Conservation (phyloP, 805 yeast species). For the Teunomyces stri region DNA sequence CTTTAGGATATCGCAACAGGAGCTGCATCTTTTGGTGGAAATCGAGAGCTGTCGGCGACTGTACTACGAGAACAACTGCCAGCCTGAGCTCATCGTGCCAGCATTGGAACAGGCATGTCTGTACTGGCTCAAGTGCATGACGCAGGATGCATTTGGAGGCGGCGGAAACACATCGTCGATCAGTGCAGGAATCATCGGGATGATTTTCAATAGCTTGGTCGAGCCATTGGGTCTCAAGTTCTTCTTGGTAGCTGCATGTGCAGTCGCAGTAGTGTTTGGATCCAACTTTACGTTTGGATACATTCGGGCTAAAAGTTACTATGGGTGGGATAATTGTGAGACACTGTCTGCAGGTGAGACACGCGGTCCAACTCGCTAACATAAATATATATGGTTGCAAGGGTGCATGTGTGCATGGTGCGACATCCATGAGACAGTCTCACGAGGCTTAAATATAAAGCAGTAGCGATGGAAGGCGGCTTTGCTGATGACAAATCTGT, state of each 20-base stretch:
- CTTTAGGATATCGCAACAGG: conserved; percentile 47
- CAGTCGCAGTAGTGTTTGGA: conserved; percentile 48
- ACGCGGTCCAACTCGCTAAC: neutral
- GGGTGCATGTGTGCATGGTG: too few species aligned
- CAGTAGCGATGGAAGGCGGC: too few species aligned
- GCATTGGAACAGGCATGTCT: conserved; percentile 56
- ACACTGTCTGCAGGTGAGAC: neutral
- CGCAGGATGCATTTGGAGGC: conserved; percentile 47
- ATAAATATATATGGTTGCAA: too few species aligned
- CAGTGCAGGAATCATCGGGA: conserved; percentile 62
- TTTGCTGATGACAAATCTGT: too few species aligned
- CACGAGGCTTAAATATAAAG: too few species aligned
- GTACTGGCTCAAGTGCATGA: conserved; percentile 67
- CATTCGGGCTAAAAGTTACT: conserved; percentile 52
- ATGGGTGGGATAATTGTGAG: conserved; percentile 26
- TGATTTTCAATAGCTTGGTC: conserved; percentile 57
- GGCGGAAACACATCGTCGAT: conserved; percentile 52
- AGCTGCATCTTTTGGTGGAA: conserved; percentile 46
- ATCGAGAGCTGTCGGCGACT: conserved; percentile 52
- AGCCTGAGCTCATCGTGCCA: conserved; percentile 53
- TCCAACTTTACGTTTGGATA: conserved; percentile 69
- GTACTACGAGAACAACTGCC: conserved; percentile 56
- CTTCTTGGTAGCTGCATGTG: conserved; percentile 40
- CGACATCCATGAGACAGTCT: too few species aligned
- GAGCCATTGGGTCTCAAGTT: conserved; percentile 69